Conservation (phyloP, 169 alveolate genomes). For the Plasmodium relictum region DNA sequence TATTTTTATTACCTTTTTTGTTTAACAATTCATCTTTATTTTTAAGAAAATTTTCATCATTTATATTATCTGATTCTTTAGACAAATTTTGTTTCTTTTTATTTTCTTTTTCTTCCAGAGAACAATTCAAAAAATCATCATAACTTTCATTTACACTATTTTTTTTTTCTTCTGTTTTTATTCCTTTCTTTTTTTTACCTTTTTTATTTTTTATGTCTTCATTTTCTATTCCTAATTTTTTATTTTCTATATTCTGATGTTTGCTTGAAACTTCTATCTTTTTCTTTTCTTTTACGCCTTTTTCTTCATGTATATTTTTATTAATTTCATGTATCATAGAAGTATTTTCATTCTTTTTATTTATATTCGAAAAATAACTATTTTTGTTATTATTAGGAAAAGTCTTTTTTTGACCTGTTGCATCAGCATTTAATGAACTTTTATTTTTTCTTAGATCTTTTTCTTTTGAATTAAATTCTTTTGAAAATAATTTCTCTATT, state of each 20-base stretch:
- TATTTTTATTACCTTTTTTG: slow-evolving; percentile 23
- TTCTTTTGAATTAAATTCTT: slow-evolving; percentile 54
- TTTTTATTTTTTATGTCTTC: slow-evolving; percentile 20
- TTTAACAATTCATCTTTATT: slow-evolving; percentile 2
- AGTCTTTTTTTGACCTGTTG: slow-evolving; percentile 28
- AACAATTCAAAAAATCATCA: slow-evolving; percentile 30
- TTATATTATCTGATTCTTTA: slow-evolving; percentile 25
- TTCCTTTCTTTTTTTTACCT: slow-evolving; percentile 8
- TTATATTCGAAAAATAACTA: slow-evolving; percentile 2
- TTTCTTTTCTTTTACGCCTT: slow-evolving; percentile 28
- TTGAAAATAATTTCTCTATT: slow-evolving; percentile 53
- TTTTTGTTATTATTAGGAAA: slow-evolving; percentile 30
- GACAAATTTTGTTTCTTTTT: slow-evolving; percentile 23
- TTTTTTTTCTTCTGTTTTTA: slow-evolving; percentile 25
- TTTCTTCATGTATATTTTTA: slow-evolving; percentile 50
- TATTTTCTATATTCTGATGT: not conserved
- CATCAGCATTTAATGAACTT: slow-evolving; percentile 8
- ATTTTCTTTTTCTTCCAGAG: slow-evolving; percentile 18
- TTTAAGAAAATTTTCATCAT: slow-evolving; percentile 32
- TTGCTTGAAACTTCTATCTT: slow-evolving; percentile 6
- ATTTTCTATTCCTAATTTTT: not conserved
- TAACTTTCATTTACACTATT: slow-evolving; percentile 14
- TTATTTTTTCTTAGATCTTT: slow-evolving; percentile 41
- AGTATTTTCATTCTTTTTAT: slow-evolving; percentile 35
- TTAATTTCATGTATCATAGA: slow-evolving; percentile 29